These are phyloP conservation scores for Alternaria tenuissima DNA, from an alignment of 2,329 filamentous ascomycete genomes.

Conservation along the genomic window DNA sequence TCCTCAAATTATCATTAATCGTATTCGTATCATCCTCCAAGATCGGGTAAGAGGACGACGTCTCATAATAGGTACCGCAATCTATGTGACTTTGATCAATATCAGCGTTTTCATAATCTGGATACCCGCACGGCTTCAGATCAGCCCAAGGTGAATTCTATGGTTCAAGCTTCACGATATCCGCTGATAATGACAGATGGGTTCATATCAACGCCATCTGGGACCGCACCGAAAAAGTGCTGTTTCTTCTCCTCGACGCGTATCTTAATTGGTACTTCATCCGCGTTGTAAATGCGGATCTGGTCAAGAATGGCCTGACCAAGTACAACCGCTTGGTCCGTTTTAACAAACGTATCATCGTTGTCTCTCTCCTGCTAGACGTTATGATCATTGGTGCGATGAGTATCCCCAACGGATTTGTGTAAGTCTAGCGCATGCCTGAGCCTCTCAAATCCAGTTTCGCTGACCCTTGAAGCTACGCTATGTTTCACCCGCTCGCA, in stretches of 20 bases:
- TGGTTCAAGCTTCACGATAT: not conserved
- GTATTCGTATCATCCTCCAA: constrained; percentile 36
- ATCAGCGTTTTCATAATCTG: constrained; percentile 42
- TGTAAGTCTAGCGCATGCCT: constrained; percentile 36
- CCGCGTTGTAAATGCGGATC: constrained; percentile 31
- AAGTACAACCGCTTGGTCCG: constrained; percentile 39
- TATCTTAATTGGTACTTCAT: constrained; percentile 41
- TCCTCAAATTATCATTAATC: constrained; percentile 43
- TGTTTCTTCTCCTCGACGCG: constrained; percentile 35
- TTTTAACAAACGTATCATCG: constrained; percentile 39
- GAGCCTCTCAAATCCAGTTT: not conserved
- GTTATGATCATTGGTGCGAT: constrained; percentile 54
- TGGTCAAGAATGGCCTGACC: constrained; percentile 35
- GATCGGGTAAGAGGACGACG: constrained; percentile 23
- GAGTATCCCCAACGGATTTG: constrained; percentile 52
- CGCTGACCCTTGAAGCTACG: constrained; percentile 41
- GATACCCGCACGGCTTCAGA: constrained; percentile 40
- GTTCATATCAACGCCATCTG: constrained; percentile 36
- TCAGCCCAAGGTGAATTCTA: constrained; percentile 21
- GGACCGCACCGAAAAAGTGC: constrained; percentile 38
- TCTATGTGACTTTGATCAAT: constrained; percentile 35
- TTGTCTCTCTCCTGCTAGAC: constrained; percentile 39
- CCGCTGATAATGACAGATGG: constrained; percentile 15
- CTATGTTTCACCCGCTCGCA: constrained; percentile 58
- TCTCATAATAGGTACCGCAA: constrained; percentile 25